These are phyloP conservation scores for Dictyophora rubrovolvata DNA, from an alignment of 768 basidiomycete species.

Conservation along the genomic window DNA sequence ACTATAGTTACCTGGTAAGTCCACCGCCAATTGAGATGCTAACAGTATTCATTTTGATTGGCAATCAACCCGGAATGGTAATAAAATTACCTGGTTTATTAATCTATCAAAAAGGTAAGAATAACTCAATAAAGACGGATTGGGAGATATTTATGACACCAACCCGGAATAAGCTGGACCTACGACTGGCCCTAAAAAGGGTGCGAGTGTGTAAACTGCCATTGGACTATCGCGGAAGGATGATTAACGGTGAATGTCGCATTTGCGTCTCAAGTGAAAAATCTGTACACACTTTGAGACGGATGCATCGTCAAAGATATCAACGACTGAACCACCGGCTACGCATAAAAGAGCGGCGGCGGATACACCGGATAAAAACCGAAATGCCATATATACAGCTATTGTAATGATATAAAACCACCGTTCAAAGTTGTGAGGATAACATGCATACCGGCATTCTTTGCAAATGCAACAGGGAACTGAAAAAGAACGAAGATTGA, in stretches of 20 bases:
- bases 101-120: conserved; percentile 32
- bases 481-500: conserved; percentile 49
- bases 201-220: conserved; percentile 42
- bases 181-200: conserved; percentile 49
- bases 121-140: not conserved
- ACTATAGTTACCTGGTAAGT: not conserved
- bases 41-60: not conserved
- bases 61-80: not conserved
- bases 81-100: conserved; percentile 49
- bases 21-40: not conserved
- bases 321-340: conserved; percentile 50
- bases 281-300: conserved; percentile 44
- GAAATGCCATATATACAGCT: conserved; percentile 28
- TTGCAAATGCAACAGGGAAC: conserved; percentile 67
- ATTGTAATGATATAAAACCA: not conserved
- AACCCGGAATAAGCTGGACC: conserved; percentile 53
- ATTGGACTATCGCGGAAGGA: conserved; percentile 35
- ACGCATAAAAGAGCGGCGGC: conserved; percentile 52
- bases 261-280: not conserved
- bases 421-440: not conserved
- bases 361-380: conserved; percentile 45
- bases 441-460: conserved; percentile 41
- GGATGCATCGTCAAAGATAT: conserved; percentile 42
- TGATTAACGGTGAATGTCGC: conserved; percentile 7
- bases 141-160: conserved; percentile 15